Percentiles rank a stretch among this genome's conserved stretches.
Conservation (phyloP, 2,329 filamentous ascomycete species). For the Fusarium poae region DNA sequence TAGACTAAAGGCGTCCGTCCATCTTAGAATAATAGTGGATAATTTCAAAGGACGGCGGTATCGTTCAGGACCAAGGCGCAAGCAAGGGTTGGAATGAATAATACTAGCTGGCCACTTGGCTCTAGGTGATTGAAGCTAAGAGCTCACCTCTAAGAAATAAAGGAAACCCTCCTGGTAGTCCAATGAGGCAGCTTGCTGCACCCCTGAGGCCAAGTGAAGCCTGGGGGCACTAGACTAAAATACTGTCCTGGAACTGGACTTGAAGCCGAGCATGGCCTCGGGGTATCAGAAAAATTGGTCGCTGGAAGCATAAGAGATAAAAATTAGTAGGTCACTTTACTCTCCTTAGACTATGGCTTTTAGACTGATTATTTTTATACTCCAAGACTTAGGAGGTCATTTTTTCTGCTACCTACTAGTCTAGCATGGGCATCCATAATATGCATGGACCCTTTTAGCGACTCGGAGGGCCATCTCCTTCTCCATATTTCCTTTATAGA, state of each 20-base stretch:
- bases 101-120: conserved; percentile 8
- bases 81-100: conserved; percentile 8
- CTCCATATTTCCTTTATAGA: conserved; percentile 31
- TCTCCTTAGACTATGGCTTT: too few species aligned
- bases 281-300: too few species aligned
- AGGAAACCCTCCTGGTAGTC: conserved; percentile 2
- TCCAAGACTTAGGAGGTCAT: too few species aligned
- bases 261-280: too few species aligned
- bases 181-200: conserved; percentile 23
- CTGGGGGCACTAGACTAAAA: conserved; percentile 1
- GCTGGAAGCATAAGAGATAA: too few species aligned
- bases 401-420: too few species aligned
- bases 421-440: neutral
- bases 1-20: conserved; percentile 3
- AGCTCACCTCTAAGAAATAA: conserved; percentile 16
- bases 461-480: conserved; percentile 23
- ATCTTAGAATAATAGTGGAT: conserved; percentile 35
- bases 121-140: conserved; percentile 12
- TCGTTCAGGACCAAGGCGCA: conserved; percentile 21
- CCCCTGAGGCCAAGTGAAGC: conserved; percentile 27
- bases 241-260: conserved; percentile 19
- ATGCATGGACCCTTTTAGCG: conserved; percentile 31
- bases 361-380: too few species aligned
- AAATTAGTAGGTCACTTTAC: too few species aligned
- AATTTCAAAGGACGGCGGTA: conserved; percentile 14